Evolutionary conservation across 768 basidiomycete genomes (phyloP).

Genomic region (Boletus reticuloceps): DNA sequence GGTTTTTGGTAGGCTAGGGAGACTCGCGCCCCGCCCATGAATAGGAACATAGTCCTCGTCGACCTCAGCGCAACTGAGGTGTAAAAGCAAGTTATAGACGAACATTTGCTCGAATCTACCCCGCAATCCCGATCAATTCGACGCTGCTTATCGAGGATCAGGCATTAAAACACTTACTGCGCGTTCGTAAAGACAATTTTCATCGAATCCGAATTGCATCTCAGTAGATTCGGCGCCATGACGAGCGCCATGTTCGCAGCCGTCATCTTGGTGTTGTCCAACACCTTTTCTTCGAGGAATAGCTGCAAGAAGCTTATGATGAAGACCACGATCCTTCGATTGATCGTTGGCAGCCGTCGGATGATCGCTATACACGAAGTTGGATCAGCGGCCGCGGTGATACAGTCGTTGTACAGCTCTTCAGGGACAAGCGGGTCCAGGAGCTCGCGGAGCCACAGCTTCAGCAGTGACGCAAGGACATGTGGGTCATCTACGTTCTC

Average conservation of each 20-base stretch:
- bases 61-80: constrained; percentile 73
- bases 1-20: constrained; percentile 41
- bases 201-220: constrained; percentile 87
- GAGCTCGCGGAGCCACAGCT: constrained; percentile 91
- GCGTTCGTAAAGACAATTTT: constrained; percentile 88
- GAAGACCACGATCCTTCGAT: constrained; percentile 83
- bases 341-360: constrained; percentile 76
- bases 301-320: constrained; percentile 89
- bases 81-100: constrained; percentile 77
- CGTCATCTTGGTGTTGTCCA: constrained; percentile 83
- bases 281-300: constrained; percentile 77
- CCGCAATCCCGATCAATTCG: constrained; percentile 5
- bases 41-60: constrained; percentile 75
- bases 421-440: constrained; percentile 90
- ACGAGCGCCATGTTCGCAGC: constrained; percentile 84
- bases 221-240: constrained; percentile 87
- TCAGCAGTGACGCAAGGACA: constrained; percentile 84
- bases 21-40: constrained; percentile 76
- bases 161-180: constrained; percentile 56
- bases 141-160: constrained; percentile 1
- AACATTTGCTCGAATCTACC: constrained; percentile 84
- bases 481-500: constrained; percentile 90
- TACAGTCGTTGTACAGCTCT: constrained; percentile 89
- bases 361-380: constrained; percentile 73
- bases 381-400: constrained; percentile 64